Evolutionary conservation across 2,329 filamentous ascomycete genomes (phyloP), one percentile per base, ranked within the genome.

Genomic region (Trichoderma sp.): DNA sequence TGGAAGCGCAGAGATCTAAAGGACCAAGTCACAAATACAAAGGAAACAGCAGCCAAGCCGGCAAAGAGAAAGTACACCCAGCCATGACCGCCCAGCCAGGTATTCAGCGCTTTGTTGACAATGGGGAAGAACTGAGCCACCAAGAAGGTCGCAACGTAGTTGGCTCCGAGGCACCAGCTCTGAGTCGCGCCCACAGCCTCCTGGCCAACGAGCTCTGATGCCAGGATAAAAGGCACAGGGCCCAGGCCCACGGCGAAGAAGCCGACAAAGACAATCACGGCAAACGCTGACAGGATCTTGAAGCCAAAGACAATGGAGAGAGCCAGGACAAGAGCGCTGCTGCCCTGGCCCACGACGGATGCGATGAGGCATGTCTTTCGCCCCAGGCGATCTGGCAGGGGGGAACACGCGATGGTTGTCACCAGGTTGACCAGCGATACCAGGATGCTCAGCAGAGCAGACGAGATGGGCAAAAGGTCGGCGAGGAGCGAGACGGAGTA

Each of bases 81-180:
- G 1, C 95, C 94, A 3, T 90, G 86, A 0, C 90, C 91, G 0
- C 92, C 88, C 13, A 90, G 78, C 3, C 79, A 75, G 0, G 80
- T 77, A 75, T 90, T 94, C 63, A 97, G 81, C 4, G 86, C 87
- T 54, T 88, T 87, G 76, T 97, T 96, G 70, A 97, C 79, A 24
- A 97, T 86, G 0, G 96, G 95, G 83, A 99, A 97, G 81, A 97
- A 97, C 75, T 97, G 94, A 0, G 95, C 94, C 2, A 99, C 94
- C 26, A 97, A 74, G 76, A 97, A 98, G 0, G 95, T 98, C 0
- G 94, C 91, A 30, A 93, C 84, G 84, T 96, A 98, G 79, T 96
- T 98, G 16, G 92, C 91, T 1, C 89, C 93, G 28, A 98, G 81
- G 0, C 91, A 92, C 87, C 94, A 96, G 69, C 91, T 94, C 79